phyloP scores from a whole-genome alignment of 805 yeast species.

The Hagleromyces aurorensis region DNA sequence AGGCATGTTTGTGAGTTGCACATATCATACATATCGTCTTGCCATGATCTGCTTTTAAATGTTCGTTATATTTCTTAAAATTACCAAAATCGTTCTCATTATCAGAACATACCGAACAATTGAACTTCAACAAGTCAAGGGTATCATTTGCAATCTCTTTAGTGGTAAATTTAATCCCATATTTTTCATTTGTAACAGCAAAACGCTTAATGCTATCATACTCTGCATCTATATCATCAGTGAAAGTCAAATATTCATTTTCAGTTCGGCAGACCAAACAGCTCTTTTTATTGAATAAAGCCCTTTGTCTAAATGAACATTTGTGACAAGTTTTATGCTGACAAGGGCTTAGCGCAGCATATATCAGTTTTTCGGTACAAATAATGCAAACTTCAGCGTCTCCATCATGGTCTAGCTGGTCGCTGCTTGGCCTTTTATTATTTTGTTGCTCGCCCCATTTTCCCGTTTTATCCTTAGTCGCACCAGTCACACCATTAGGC shows the following conservation, averaged over 20 bases:
- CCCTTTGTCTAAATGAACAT: constrained; percentile 79
- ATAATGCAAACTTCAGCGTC: constrained; percentile 56
- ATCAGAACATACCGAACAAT: constrained; percentile 45
- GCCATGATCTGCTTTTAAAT: constrained; percentile 56
- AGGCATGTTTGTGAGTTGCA: constrained; percentile 65
- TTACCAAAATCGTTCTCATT: constrained; percentile 32
- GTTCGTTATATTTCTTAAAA: constrained; percentile 56
- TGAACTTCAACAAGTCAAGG: constrained; percentile 41
- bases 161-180: constrained; percentile 54
- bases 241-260: constrained; percentile 47
- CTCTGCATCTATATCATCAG: constrained; percentile 37
- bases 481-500: constrained; percentile 4
- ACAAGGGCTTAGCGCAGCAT: constrained; percentile 71
- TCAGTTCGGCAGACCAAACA: constrained; percentile 85
- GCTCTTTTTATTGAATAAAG: constrained; percentile 59
- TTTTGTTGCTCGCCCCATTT: constrained; percentile 2
- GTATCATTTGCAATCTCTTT: constrained; percentile 41
- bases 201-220: constrained; percentile 36
- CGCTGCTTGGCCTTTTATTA: not conserved
- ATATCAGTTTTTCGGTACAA: constrained; percentile 67
- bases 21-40: constrained; percentile 69
- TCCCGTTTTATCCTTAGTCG: constrained; percentile 1
- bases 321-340: constrained; percentile 75
- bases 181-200: constrained; percentile 35
- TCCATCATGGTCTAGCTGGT: constrained; percentile 22